A percentile compares a stretch with the other conserved stretches of the same genome.
These are phyloP conservation scores for Knoxia roxburghii DNA, from an alignment of 257 asterid genomes.

Conservation along the genomic window DNA sequence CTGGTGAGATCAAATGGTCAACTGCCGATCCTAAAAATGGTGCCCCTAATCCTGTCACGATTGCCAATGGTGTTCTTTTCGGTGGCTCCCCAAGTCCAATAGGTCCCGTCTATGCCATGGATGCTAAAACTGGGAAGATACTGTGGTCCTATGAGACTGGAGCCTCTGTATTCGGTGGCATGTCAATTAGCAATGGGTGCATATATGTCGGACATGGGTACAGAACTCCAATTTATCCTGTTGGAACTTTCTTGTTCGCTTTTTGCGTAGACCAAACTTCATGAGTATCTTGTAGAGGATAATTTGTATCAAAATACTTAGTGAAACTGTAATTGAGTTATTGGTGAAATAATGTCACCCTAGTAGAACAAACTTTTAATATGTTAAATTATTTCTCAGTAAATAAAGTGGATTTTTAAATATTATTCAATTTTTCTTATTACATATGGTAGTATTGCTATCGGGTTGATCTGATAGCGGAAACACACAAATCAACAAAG, in stretches of 20 bases:
- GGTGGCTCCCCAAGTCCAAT: not conserved
- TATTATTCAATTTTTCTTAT: too few species aligned
- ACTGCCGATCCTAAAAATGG: not conserved
- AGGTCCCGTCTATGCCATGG: conserved; percentile 1
- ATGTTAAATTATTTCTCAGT: too few species aligned
- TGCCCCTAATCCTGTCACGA: not conserved
- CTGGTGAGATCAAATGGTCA: not conserved
- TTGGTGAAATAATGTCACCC: too few species aligned
- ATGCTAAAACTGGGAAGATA: not conserved
- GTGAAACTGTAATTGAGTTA: too few species aligned
- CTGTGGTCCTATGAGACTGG: conserved; percentile 1
- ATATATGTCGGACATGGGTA: conserved; percentile 4
- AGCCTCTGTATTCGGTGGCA: not conserved
- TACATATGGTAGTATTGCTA: too few species aligned
- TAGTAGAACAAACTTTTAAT: too few species aligned
- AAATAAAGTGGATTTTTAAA: too few species aligned
- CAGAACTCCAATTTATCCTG: not conserved
- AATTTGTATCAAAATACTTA: too few species aligned
- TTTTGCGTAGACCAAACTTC: conserved; percentile 29
- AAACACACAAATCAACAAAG: too few species aligned
- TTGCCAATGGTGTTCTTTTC: not conserved
- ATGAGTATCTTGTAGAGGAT: too few species aligned
- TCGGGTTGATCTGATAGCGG: too few species aligned
- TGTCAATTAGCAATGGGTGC: conserved; percentile 2
- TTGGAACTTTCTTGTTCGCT: conserved; percentile 50